Conservation (phyloP, 2,329 filamentous ascomycete genomes). For the Penicillium sp. region DNA sequence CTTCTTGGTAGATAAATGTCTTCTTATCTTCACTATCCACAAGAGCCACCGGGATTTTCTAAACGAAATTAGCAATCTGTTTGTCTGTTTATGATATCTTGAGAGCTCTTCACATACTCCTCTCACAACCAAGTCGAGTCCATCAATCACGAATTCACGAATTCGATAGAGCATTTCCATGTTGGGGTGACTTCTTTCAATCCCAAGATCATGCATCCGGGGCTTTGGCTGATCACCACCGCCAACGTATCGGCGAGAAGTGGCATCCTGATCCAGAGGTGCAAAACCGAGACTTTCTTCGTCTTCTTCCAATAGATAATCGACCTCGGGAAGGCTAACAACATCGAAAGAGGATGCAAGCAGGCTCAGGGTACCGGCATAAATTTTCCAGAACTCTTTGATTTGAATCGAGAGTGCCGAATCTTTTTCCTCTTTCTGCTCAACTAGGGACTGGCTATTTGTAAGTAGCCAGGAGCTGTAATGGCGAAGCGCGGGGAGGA, state of each 20-base stretch:
- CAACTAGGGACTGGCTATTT: slow-evolving; percentile 53
- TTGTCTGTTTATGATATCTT: not conserved
- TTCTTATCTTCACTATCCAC: slow-evolving; percentile 45
- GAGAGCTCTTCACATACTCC: slow-evolving; percentile 29
- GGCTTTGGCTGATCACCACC: slow-evolving; percentile 48
- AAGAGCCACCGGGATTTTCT: slow-evolving; percentile 48
- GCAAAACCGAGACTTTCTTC: slow-evolving; percentile 64
- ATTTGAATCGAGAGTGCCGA: slow-evolving; percentile 56
- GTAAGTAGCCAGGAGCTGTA: slow-evolving; percentile 67
- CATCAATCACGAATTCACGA: slow-evolving; percentile 61
- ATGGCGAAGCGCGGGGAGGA: slow-evolving; percentile 62
- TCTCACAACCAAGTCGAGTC: slow-evolving; percentile 55
- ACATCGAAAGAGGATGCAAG: slow-evolving; percentile 60
- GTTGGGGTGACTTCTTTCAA: slow-evolving; percentile 56
- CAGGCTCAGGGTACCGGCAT: slow-evolving; percentile 60
- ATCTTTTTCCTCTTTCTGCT: slow-evolving; percentile 50
- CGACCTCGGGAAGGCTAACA: slow-evolving; percentile 53
- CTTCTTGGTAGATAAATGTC: slow-evolving; percentile 54
- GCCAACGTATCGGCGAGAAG: slow-evolving; percentile 53
- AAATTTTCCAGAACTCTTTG: slow-evolving; percentile 63
- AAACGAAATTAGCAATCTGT: slow-evolving; percentile 25
- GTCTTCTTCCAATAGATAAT: slow-evolving; percentile 67
- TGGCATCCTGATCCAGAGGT: slow-evolving; percentile 54
- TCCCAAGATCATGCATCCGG: slow-evolving; percentile 49
- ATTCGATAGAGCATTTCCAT: slow-evolving; percentile 67